Evolutionary conservation across 192 early-diverging fungal genomes (phyloP).

Genomic region (Coemansia asiatica): DNA sequence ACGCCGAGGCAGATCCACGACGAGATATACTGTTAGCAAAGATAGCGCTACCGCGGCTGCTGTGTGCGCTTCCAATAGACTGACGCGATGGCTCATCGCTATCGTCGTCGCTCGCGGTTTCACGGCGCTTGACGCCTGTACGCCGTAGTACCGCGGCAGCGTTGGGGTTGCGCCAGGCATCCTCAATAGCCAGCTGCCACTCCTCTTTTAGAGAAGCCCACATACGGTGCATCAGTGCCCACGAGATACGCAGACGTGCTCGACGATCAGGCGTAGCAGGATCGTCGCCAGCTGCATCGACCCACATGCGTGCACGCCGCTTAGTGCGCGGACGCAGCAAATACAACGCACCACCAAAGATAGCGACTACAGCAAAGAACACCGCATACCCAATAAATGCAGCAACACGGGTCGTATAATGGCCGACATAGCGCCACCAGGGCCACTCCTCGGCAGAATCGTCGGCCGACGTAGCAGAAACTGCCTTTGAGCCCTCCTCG

Average conservation of each 20-base stretch:
- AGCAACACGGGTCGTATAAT: constrained; percentile 48
- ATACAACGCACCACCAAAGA: constrained; percentile 37
- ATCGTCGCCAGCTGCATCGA: constrained; percentile 45
- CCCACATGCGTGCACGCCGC: constrained; percentile 53
- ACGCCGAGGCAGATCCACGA: constrained; percentile 35
- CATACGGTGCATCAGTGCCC: constrained; percentile 56
- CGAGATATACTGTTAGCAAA: constrained; percentile 3
- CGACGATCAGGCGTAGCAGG: constrained; percentile 29
- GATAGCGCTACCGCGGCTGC: constrained; percentile 18
- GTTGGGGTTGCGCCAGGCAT: constrained; percentile 55
- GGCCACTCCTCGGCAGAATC: constrained; percentile 31
- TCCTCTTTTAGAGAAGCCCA: constrained; percentile 54
- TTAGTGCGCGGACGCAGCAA: constrained; percentile 48
- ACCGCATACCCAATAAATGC: constrained; percentile 47
- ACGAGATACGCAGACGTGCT: constrained; percentile 47
- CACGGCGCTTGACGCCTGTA: constrained; percentile 36
- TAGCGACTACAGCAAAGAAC: constrained; percentile 31
- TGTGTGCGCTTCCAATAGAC: constrained; percentile 18
- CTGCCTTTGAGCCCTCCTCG: not conserved
- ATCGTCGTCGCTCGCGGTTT: constrained; percentile 3
- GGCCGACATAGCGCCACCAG: constrained; percentile 53
- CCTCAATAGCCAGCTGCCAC: constrained; percentile 42
- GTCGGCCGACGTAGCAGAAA: not conserved
- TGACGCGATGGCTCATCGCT: constrained; percentile 17
- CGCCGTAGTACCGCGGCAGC: constrained; percentile 50